Evolutionary conservation across 2,329 filamentous ascomycete species (phyloP).

Genomic region (Pseudocercospora fuligena): DNA sequence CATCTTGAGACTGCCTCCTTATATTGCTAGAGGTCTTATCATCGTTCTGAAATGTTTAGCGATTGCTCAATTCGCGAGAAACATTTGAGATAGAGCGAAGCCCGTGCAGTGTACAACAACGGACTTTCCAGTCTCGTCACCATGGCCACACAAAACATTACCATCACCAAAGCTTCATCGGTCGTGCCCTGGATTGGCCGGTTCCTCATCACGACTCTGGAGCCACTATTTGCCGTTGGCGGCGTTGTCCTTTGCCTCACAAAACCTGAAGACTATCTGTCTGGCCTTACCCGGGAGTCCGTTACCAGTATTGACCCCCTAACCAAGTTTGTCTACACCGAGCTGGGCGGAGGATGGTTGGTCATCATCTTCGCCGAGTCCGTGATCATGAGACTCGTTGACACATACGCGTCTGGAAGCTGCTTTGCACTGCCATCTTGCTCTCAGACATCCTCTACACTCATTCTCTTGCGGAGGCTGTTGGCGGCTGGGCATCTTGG

Average conservation of each 20-base stretch:
- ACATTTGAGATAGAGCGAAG: background rate
- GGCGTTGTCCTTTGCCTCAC: constrained; percentile 32
- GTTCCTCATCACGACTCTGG: constrained; percentile 35
- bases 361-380: constrained; percentile 38
- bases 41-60: background rate
- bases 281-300: constrained; percentile 30
- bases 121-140: background rate
- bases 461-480: constrained; percentile 35
- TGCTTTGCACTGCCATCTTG: constrained; percentile 37
- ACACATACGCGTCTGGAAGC: constrained; percentile 37
- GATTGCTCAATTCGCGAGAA: background rate
- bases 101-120: background rate
- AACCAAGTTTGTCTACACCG: constrained; percentile 37
- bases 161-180: constrained; percentile 30
- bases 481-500: constrained; percentile 38
- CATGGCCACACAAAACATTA: constrained; percentile 10
- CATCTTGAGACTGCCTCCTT: constrained; percentile 1
- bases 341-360: constrained; percentile 38
- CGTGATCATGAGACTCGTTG: constrained; percentile 36
- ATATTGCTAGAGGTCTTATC: background rate
- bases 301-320: constrained; percentile 30
- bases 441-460: constrained; percentile 34
- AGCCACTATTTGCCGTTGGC: constrained; percentile 35
- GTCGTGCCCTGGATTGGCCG: constrained; percentile 33
- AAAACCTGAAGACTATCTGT: constrained; percentile 31